Percentiles rank a stretch among this genome's conserved stretches.
Evolutionary conservation across 148 eudicot genomes (phyloP).

Genomic region (Silene latifolia): DNA sequence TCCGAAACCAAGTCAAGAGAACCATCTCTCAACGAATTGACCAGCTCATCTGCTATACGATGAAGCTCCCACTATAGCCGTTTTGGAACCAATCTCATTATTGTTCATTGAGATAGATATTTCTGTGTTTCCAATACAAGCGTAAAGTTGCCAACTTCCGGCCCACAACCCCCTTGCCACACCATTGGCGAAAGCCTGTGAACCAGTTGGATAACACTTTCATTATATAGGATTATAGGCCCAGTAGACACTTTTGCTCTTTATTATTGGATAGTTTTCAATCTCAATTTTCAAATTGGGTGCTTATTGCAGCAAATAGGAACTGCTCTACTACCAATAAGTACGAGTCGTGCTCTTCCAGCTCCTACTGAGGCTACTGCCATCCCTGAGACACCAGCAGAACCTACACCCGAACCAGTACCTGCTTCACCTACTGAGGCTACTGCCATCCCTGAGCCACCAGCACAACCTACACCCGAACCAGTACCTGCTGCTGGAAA

Average conservation of each 20-base stretch:
- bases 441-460: constrained; percentile 18
- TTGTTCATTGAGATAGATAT: too few species aligned
- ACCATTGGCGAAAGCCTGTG: too few species aligned
- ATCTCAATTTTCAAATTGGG: not conserved
- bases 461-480: constrained; percentile 26
- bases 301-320: constrained; percentile 65
- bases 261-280: not conserved
- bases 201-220: too few species aligned
- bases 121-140: too few species aligned
- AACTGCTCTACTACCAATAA: constrained; percentile 64
- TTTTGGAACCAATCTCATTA: too few species aligned
- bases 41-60: not conserved
- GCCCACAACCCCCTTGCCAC: too few species aligned
- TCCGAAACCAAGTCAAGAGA: not conserved
- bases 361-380: constrained; percentile 43
- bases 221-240: too few species aligned
- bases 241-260: not conserved
- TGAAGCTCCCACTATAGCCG: too few species aligned
- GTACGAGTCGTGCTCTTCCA: constrained; percentile 59
- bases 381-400: constrained; percentile 29
- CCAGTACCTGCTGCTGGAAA: constrained; percentile 2
- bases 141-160: too few species aligned
- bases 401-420: constrained; percentile 15
- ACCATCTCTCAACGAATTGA: not conserved
- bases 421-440: not conserved